These are phyloP conservation scores for Eucalyptus erythrocorys DNA, from an alignment of 345 rosid genomes.

Conservation along the genomic window DNA sequence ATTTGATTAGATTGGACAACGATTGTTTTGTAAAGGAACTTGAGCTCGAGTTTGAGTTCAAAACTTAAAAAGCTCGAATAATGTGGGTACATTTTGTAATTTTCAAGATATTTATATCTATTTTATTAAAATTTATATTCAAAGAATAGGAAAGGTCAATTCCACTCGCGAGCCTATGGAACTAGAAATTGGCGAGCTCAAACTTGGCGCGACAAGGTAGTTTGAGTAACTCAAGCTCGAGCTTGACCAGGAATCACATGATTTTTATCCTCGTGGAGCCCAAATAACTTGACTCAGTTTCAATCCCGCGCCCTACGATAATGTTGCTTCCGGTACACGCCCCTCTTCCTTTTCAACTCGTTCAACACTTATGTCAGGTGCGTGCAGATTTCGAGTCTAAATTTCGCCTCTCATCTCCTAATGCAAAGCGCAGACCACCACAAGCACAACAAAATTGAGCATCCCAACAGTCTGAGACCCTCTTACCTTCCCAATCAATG, in stretches of 20 bases:
- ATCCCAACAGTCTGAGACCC: not conserved
- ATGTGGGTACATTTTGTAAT: not conserved
- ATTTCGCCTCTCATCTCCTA: not conserved
- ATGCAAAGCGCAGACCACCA: not conserved
- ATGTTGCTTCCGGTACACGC: not conserved
- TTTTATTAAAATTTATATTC: no score
- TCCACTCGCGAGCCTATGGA: no score
- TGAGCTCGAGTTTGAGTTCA: not conserved
- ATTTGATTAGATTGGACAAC: not conserved
- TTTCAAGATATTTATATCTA: no score
- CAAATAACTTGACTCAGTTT: not conserved
- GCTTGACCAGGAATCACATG: not conserved
- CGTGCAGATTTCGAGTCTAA: not conserved
- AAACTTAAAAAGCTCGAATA: no score
- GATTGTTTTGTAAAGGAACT: not conserved
- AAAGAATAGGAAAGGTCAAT: no score
- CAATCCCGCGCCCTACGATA: not conserved
- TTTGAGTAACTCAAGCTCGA: not conserved
- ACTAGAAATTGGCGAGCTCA: no score
- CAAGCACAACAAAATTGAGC: not conserved
- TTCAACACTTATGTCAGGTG: not conserved
- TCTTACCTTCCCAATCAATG: not conserved
- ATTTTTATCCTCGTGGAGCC: not conserved
- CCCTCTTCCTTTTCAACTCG: not conserved
- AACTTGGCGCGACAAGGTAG: no score